Base-by-base conservation (phyloP, 2,329 filamentous ascomycete species). In the Aureobasidium sp. region DNA sequence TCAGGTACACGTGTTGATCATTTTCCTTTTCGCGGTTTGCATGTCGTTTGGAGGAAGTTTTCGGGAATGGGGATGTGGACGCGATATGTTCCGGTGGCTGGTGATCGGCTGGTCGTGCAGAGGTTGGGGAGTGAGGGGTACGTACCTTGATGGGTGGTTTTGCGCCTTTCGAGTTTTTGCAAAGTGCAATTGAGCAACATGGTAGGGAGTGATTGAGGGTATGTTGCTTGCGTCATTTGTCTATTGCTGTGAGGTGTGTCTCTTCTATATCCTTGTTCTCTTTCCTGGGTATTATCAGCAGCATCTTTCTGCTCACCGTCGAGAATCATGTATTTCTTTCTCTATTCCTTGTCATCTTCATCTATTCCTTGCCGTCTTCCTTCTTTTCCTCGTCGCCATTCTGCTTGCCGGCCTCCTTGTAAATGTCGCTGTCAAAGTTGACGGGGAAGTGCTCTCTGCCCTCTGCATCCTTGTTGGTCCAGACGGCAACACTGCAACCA, bases 401-500 rank as follows among this genome's bases (percentile, higher is more conserved):
- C n/a, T 60, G 42, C 37, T 60, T 52, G 11, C 29, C 59, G n/a
- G 57, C 60, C 27, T 53, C 50, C 54, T 62, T 63, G 48, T 65
- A 65, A 35, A 65, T 65, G 22, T 65, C 64, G 29, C 62, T 63
- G 47, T 69, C 67, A 37, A 71, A 70, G 8, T 70, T 63, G 14
- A 69, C 64, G 15, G 69, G 69, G 62, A 84, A 79, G 56, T 67
- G 68, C 8, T 79, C 77, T 66, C 82, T 78, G 0, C 82, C 82
- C 56, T 81, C 74, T 0, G 84, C 85, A 63, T 77, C 76, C 52
- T 75, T 76, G 65, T 82, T 81, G 0, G 85, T 83, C 83, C 84
- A 88, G 15, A 88, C 79, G 47, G 81, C 79, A 3, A 87, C 78
- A 68, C 82, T 85, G 33, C 78, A 75, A 7, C 76, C 76, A 9